Base-by-base conservation (phyloP, 305 asterid genomes). In the Fraxinus platypoda region DNA sequence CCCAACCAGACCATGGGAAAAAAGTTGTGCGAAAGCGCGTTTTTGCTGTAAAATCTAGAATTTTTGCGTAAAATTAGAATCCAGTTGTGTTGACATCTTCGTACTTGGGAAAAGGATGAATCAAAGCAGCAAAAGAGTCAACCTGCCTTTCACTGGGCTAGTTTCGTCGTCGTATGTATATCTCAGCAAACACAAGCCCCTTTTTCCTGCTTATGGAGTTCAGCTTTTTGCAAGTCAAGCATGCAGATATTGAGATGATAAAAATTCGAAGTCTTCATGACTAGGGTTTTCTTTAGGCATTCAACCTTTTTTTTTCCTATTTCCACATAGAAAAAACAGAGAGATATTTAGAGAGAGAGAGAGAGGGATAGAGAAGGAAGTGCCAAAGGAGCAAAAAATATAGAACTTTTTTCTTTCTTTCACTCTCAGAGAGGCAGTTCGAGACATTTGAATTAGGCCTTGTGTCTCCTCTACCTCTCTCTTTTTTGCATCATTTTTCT, bases 401-500 rank as follows among this genome's bases (percentile, higher is more conserved):
- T 9, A 8, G 0, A 38, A 38, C 46, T 38, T 38, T 37, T 37
- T 37, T 35, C 38, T 5, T 78, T 86, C 84, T 88, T 83, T 83
- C 83, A 85, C 87, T 83, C 71, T 71, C 43, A 41, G 91, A 88
- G 94, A 90, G 94, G 92, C 74, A 89, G 92, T 84, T 89, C 86
- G 43, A 38, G 93, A 90, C 94, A 90, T 91, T 94, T 86, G 94
- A 92, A 89, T 88, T 1, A 30, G 91, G 87, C 94, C 95, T 87
- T 80, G 80, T 94, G 94, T 33, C 35, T 33, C 91, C 95, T 92
- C 96, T 88, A 70, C 92, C 94, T 92, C 97, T 92, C 92, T 70
- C 31, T 81, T 75, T 74, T 57, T 49, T 75, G 71, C 77, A 13
- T 41, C 64, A 38, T 66, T 64, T 66, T 46, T 70, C 30, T 82